Percentiles rank a stretch among this genome's conserved stretches.
phyloP scores from a whole-genome alignment of 108 stramenopile genomes.

The Mediolabrus comicus region DNA sequence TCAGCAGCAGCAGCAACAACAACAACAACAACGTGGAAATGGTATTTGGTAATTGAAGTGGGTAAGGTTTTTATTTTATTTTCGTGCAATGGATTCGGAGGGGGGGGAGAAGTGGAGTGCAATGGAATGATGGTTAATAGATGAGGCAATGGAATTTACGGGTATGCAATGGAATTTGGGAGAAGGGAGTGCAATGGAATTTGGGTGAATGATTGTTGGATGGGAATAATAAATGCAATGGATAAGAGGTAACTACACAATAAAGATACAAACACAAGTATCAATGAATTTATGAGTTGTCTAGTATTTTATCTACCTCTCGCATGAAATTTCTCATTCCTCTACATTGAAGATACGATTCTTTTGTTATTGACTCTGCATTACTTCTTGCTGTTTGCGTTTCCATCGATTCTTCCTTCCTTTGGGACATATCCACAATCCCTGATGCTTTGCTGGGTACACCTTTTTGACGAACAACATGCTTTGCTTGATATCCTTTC shows the following conservation, averaged over 20 bases:
- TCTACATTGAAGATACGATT: slow-evolving; percentile 52
- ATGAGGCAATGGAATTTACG: slow-evolving; percentile 30
- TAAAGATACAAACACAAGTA: neutral
- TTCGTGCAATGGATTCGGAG: slow-evolving; percentile 14
- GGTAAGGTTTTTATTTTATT: neutral
- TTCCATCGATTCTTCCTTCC: slow-evolving; percentile 5
- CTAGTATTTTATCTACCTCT: slow-evolving; percentile 65
- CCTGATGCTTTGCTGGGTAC: neutral
- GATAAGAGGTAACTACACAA: slow-evolving; percentile 12
- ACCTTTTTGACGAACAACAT: slow-evolving; percentile 73
- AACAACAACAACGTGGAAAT: slow-evolving; percentile 15
- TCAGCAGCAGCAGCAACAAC: slow-evolving; percentile 21
- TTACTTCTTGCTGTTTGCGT: slow-evolving; percentile 1
- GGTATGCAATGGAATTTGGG: slow-evolving; percentile 3
- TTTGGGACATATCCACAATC: slow-evolving; percentile 50
- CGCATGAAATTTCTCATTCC: slow-evolving; percentile 70
- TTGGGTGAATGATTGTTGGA: neutral
- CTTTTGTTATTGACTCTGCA: neutral
- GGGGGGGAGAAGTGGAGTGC: slow-evolving; percentile 1
- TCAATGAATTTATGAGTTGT: neutral
- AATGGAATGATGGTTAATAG: slow-evolving; percentile 17
- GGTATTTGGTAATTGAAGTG: neutral
- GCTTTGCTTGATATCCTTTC: slow-evolving; percentile 80
- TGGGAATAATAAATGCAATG: slow-evolving; percentile 20
- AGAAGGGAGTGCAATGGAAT: neutral